These are phyloP conservation scores for Marasmius tenuissimus DNA, from an alignment of 1,284 basidiomycete genomes.

Conservation along the genomic window DNA sequence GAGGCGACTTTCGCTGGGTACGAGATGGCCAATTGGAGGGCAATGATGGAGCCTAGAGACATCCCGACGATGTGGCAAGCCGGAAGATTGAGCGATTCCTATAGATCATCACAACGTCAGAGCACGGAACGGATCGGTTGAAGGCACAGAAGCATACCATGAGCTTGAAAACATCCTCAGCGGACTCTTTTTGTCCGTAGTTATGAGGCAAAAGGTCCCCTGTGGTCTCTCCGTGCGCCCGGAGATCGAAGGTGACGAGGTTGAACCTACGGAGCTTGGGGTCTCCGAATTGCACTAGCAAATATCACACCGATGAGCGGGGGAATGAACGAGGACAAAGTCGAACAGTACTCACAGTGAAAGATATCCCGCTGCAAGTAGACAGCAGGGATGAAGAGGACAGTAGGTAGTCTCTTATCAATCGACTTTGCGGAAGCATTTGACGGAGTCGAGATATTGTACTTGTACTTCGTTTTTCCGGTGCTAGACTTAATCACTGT, in stretches of 20 bases:
- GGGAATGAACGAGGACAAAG: neutral
- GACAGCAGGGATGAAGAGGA: slow-evolving; percentile 11
- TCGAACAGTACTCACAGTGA: slow-evolving; percentile 4
- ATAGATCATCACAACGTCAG: too few species aligned
- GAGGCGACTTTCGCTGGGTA: slow-evolving; percentile 6
- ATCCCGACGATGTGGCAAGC: slow-evolving; percentile 10
- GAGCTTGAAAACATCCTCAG: too few species aligned
- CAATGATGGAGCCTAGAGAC: slow-evolving; percentile 10
- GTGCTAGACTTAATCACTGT: neutral
- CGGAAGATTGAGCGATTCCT: slow-evolving; percentile 10
- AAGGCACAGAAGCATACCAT: too few species aligned
- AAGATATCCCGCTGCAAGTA: slow-evolving; percentile 4
- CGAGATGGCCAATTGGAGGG: slow-evolving; percentile 5
- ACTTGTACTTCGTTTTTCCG: slow-evolving; percentile 2
- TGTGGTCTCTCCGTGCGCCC: too few species aligned
- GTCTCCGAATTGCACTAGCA: too few species aligned
- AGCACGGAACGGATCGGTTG: too few species aligned
- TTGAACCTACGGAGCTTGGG: too few species aligned
- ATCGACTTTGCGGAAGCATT: neutral
- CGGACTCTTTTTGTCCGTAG: too few species aligned
- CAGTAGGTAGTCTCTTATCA: slow-evolving; percentile 5
- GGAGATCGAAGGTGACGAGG: too few species aligned
- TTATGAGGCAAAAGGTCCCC: too few species aligned
- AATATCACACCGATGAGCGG: neutral
- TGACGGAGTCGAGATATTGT: slow-evolving; percentile 8